Conservation (phyloP, 2,329 filamentous ascomycete species). For the Diplodia scrobiculata region DNA sequence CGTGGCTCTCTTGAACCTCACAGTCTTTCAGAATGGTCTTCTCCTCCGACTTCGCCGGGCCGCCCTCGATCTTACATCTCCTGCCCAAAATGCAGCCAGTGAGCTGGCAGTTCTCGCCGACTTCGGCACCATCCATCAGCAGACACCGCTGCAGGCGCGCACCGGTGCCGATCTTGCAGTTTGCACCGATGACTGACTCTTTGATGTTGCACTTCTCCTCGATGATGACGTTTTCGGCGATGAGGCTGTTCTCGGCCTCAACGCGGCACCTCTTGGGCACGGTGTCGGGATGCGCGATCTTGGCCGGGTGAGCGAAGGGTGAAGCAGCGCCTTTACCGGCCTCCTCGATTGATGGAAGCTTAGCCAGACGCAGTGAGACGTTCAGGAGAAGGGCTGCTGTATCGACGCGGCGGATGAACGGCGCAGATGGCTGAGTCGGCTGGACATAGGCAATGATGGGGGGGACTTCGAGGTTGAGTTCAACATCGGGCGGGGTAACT, state of each 20-base stretch:
- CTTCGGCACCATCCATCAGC: slow-evolving; percentile 85
- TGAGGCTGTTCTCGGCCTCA: slow-evolving; percentile 75
- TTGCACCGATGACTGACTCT: slow-evolving; percentile 82
- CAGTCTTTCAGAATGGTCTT: slow-evolving; percentile 74
- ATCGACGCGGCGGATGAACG: slow-evolving; percentile 84
- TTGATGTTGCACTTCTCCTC: slow-evolving; percentile 92
- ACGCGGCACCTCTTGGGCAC: slow-evolving; percentile 81
- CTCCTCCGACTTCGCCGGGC: slow-evolving; percentile 54
- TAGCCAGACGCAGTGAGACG: slow-evolving; percentile 82
- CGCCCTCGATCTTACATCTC: slow-evolving; percentile 79
- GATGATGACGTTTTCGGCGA: slow-evolving; percentile 85
- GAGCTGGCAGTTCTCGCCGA: slow-evolving; percentile 81
- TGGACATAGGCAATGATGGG: slow-evolving; percentile 83
- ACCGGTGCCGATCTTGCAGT: slow-evolving; percentile 83
- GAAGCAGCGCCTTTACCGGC: slow-evolving; percentile 59
- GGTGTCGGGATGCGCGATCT: slow-evolving; percentile 80
- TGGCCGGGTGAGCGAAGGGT: slow-evolving; percentile 74
- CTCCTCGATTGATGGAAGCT: slow-evolving; percentile 72
- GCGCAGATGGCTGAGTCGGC: slow-evolving; percentile 57
- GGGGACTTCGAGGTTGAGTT: slow-evolving; percentile 58
- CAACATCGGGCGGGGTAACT: slow-evolving; percentile 33
- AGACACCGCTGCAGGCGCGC: slow-evolving; percentile 84
- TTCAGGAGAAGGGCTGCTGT: slow-evolving; percentile 78
- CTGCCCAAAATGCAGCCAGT: slow-evolving; percentile 85
- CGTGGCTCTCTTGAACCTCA: slow-evolving; percentile 83